Evolutionary conservation across 2,329 filamentous ascomycete genomes (phyloP), one percentile per base, ranked within the genome.

Genomic region (Blastomyces silverae): DNA sequence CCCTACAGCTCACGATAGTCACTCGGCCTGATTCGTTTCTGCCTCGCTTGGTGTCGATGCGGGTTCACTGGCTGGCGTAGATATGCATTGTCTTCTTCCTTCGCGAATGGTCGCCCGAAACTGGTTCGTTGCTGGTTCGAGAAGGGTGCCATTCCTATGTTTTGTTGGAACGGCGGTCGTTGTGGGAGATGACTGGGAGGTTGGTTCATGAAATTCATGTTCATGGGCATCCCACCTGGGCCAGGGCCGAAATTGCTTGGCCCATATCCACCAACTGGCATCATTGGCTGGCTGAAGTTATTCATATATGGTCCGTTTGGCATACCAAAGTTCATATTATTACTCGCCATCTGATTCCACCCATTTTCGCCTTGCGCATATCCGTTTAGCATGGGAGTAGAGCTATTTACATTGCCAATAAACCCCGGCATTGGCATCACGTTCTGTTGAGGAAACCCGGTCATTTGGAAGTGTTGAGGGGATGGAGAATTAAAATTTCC

Each of bases 41-140:
- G 88, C 71, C 89, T 85, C 73, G 92, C 91, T 76, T 92, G 89
- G 74, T 94, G 90, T 61, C 94, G 86, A 74, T 96, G 90, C 2
- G 92, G 93, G 74, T 99, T 99, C 67, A 97, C 90, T 0, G 94
- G 94, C 76, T 96, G 93, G 65, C 94, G 86, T 76, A 97, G 95
- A 78, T 99, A 99, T 7, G 94, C 90, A 66, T 92, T 91, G 65
- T 96, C 92, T 64, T 95, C 91, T 68, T 86, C 86, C 65, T 84
- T 87, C 1, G 83, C 83, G 66, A 81, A 79, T 15, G 82, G 81
- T 22, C 81, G 80, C 44, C 79, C 79, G 70, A 84, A 83, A 46
- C 79, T 73, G 31, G 80, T 83, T 64, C 82, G 78, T 71, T 86
- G 84, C 71, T 87, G 85, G 69, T 86, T 86, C 15, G 82, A 79